A percentile compares a stretch with the other conserved stretches of the same genome.
Conservation (phyloP, 225 moss, liverwort and hornwort species). For the Asterella californica region DNA sequence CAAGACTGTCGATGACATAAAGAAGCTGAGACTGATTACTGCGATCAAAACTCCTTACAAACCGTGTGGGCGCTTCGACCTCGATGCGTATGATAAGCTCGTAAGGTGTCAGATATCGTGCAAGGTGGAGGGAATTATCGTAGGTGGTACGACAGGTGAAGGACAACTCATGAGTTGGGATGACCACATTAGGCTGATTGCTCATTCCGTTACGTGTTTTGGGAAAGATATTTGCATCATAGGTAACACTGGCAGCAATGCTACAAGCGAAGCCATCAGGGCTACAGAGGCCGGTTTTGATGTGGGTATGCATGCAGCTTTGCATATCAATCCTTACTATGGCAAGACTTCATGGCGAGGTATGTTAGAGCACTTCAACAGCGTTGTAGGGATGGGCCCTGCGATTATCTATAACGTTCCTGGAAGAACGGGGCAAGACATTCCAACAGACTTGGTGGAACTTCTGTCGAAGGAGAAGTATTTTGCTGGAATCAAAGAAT, state of each 20-base stretch:
- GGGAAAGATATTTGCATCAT: slow-evolving; percentile 66
- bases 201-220: slow-evolving; percentile 63
- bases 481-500: slow-evolving; percentile 89
- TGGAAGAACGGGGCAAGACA: slow-evolving; percentile 79
- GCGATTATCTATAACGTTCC: slow-evolving; percentile 90
- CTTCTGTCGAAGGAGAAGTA: slow-evolving; percentile 50
- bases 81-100: slow-evolving; percentile 63
- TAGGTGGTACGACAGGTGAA: slow-evolving; percentile 97
- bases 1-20: slow-evolving; percentile 60
- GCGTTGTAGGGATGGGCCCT: slow-evolving; percentile 74
- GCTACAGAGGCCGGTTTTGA: slow-evolving; percentile 91
- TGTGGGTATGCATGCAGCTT: slow-evolving; percentile 84
- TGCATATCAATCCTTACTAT: slow-evolving; percentile 95
- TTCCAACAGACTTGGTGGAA: slow-evolving; percentile 56
- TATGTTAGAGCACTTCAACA: slow-evolving; percentile 61
- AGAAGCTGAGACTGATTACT: slow-evolving; percentile 71
- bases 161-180: slow-evolving; percentile 98
- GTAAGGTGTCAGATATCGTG: slow-evolving; percentile 60
- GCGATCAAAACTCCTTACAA: slow-evolving; percentile 88
- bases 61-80: slow-evolving; percentile 69
- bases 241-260: slow-evolving; percentile 92
- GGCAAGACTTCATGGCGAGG: slow-evolving; percentile 81
- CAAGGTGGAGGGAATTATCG: slow-evolving; percentile 70
- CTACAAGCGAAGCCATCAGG: slow-evolving; percentile 76
- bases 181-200: slow-evolving; percentile 85